Evolutionary conservation across 73 alveolate species (phyloP).

Genomic region (Blepharisma stoltei): DNA sequence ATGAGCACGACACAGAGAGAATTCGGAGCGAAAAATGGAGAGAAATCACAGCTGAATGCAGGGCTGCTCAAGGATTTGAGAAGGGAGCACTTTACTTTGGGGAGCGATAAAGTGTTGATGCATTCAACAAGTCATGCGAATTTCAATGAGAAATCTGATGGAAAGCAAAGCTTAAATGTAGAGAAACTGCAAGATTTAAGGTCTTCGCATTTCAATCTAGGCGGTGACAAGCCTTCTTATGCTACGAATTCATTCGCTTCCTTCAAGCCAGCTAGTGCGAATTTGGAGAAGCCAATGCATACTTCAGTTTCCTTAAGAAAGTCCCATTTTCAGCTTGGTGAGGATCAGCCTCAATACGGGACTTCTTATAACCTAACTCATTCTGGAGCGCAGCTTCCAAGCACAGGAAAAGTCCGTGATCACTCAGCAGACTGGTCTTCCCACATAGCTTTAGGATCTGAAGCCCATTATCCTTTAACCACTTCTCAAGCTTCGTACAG

Average conservation of each 20-base stretch:
- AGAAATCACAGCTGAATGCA: too few relatives aligned
- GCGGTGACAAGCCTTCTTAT: neutral
- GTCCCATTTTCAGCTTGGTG: neutral
- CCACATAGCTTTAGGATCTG: neutral
- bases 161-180: neutral
- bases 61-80: neutral
- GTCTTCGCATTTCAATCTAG: slow-evolving; percentile 10
- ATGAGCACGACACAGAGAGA: too few relatives aligned
- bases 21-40: too few relatives aligned
- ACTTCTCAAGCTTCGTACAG: neutral
- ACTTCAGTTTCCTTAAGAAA: neutral
- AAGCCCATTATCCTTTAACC: neutral
- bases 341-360: neutral
- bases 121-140: neutral
- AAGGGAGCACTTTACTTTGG: slow-evolving; percentile 14
- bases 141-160: neutral
- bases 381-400: neutral
- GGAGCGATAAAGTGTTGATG: neutral
- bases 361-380: neutral
- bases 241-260: neutral
- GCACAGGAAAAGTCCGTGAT: neutral
- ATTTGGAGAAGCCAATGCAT: neutral
- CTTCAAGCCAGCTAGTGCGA: neutral
- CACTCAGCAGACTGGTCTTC: neutral
- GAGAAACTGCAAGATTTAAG: slow-evolving; percentile 17